These are phyloP conservation scores for Ophiostoma ulmi DNA, from an alignment of 2,329 filamentous ascomycete genomes.

Conservation along the genomic window DNA sequence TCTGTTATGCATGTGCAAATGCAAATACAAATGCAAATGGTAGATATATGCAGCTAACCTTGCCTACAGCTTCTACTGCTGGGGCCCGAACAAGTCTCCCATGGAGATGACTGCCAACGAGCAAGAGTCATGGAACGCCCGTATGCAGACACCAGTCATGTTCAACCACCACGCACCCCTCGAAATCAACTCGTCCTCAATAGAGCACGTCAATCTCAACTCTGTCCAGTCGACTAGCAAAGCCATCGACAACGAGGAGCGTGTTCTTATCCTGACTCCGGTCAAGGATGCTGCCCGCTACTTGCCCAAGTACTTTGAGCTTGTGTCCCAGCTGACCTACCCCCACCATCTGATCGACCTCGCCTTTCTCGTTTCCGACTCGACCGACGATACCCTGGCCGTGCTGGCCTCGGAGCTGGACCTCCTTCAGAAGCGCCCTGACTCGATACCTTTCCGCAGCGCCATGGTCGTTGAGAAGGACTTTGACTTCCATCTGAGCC, in stretches of 20 bases:
- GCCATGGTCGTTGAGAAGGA: constrained; percentile 85
- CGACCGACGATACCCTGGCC: constrained; percentile 84
- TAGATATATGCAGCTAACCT: constrained; percentile 9
- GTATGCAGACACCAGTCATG: constrained; percentile 85
- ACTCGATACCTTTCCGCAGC: constrained; percentile 79
- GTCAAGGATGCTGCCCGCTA: constrained; percentile 81
- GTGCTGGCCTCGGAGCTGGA: constrained; percentile 79
- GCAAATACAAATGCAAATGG: neutral
- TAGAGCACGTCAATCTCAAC: constrained; percentile 80
- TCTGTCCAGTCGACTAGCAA: constrained; percentile 73
- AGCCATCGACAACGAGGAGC: constrained; percentile 74
- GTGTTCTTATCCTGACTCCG: constrained; percentile 85
- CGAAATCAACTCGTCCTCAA: constrained; percentile 73
- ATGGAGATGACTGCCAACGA: constrained; percentile 94
- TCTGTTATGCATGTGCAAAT: neutral
- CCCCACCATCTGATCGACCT: constrained; percentile 94
- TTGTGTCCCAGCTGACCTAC: constrained; percentile 83
- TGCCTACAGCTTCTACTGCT: constrained; percentile 83
- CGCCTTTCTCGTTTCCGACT: constrained; percentile 90
- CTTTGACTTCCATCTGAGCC: constrained; percentile 70
- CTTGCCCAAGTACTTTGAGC: constrained; percentile 86
- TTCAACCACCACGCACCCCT: constrained; percentile 93
- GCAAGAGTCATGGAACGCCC: constrained; percentile 79
- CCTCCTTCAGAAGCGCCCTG: constrained; percentile 74
- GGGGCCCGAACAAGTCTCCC: constrained; percentile 89